phyloP scores from a whole-genome alignment of 2,329 filamentous ascomycete species.

The Emmonsia crescens region DNA sequence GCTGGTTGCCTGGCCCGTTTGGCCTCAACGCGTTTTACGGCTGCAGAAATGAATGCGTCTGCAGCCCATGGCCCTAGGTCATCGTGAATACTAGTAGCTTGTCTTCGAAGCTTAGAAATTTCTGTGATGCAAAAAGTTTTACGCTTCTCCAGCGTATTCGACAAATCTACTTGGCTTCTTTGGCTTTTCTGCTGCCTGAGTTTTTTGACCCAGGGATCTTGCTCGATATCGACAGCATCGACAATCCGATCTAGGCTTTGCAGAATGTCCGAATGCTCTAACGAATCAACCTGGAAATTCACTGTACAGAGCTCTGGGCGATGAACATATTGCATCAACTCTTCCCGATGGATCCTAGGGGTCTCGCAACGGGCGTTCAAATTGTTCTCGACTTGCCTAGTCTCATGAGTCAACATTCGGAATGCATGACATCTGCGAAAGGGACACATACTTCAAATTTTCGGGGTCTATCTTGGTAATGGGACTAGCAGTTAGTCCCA shows the following conservation, averaged over 20 bases:
- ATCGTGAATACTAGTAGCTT: slow-evolving; percentile 39
- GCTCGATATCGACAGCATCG: slow-evolving; percentile 40
- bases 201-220: slow-evolving; percentile 50
- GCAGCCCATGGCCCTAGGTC: slow-evolving; percentile 60
- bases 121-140: slow-evolving; percentile 41
- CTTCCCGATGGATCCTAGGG: slow-evolving; percentile 56
- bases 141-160: slow-evolving; percentile 19
- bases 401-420: background rate
- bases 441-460: slow-evolving; percentile 39
- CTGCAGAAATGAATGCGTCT: slow-evolving; percentile 51
- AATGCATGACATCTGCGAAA: background rate
- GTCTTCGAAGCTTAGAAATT: slow-evolving; percentile 44
- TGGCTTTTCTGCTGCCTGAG: slow-evolving; percentile 34
- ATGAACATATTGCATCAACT: slow-evolving; percentile 58
- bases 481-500: slow-evolving; percentile 75
- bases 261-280: slow-evolving; percentile 25
- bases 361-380: slow-evolving; percentile 59
- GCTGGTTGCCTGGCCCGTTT: slow-evolving; percentile 14
- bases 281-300: slow-evolving; percentile 15
- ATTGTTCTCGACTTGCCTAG: slow-evolving; percentile 52
- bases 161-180: slow-evolving; percentile 16
- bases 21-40: slow-evolving; percentile 31
- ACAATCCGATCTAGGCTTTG: slow-evolving; percentile 34
- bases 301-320: slow-evolving; percentile 47
- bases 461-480: slow-evolving; percentile 43